Evolutionary conservation across 768 basidiomycete genomes (phyloP).

Genomic region (Auriscalpium microsporum): DNA sequence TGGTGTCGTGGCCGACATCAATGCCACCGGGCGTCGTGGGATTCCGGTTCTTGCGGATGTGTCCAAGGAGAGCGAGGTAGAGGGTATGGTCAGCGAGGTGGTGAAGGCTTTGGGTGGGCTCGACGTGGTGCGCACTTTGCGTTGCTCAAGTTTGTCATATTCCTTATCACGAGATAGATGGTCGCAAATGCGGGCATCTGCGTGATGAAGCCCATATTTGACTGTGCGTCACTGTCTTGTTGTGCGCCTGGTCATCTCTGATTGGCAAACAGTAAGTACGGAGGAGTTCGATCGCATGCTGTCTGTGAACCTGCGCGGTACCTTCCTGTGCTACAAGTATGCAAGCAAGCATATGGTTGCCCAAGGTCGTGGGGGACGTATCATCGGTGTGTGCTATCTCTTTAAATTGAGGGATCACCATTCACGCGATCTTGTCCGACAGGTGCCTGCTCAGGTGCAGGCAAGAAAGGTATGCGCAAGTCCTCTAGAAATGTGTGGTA

Average conservation of each 20-base stretch:
- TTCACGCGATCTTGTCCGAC: neutral
- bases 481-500: too few species aligned
- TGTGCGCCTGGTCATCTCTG: neutral
- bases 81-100: neutral
- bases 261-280: neutral
- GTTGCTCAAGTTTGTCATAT: neutral
- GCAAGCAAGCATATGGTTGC: slow-evolving; percentile 16
- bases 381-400: slow-evolving; percentile 2
- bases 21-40: slow-evolving; percentile 2
- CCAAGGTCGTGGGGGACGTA: slow-evolving; percentile 11
- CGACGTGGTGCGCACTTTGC: slow-evolving; percentile 4
- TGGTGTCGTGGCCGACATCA: neutral
- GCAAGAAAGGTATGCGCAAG: slow-evolving; percentile 4
- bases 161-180: neutral
- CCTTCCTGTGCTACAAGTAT: slow-evolving; percentile 18
- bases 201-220: neutral
- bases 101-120: slow-evolving; percentile 6
- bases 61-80: slow-evolving; percentile 1
- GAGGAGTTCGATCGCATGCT: slow-evolving; percentile 3
- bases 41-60: slow-evolving; percentile 5
- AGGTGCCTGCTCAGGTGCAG: slow-evolving; percentile 1
- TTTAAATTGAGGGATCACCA: neutral
- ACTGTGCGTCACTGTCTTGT: neutral
- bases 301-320: slow-evolving; percentile 3
- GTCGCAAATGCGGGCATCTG: slow-evolving; percentile 10